These are phyloP conservation scores for Amaranthus tricolor DNA, from an alignment of 179 eudicot species.

Conservation along the genomic window DNA sequence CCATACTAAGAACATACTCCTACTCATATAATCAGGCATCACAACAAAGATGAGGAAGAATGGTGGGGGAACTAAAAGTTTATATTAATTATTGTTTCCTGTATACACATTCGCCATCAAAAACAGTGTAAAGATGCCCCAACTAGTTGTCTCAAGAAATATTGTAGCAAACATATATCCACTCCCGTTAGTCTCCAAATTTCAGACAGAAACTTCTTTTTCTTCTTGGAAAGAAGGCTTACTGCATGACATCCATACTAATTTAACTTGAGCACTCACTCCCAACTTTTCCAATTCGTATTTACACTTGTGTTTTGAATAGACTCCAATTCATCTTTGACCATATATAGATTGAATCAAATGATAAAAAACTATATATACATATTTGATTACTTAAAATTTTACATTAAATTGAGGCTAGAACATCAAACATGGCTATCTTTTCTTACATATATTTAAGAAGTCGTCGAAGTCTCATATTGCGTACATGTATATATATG, in stretches of 20 bases:
- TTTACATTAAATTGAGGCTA: too few relatives aligned
- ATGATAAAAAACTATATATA: too few relatives aligned
- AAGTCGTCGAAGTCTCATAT: too few relatives aligned
- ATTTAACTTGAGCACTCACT: not conserved
- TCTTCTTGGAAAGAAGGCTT: not conserved
- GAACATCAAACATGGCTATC: too few relatives aligned
- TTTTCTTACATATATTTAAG: too few relatives aligned
- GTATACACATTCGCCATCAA: not conserved
- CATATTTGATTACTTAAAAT: too few relatives aligned
- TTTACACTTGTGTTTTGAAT: too few relatives aligned
- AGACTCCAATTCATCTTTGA: too few relatives aligned
- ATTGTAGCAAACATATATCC: not conserved
- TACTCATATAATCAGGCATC: constrained; percentile 8
- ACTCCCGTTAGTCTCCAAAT: not conserved
- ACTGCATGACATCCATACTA: not conserved
- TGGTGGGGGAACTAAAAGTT: not conserved
- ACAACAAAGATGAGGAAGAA: not conserved
- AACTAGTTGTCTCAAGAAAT: not conserved
- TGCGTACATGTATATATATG: too few relatives aligned
- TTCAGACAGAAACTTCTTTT: not conserved
- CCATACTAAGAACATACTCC: constrained; percentile 5
- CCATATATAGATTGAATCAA: too few relatives aligned
- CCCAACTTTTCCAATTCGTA: too few relatives aligned
- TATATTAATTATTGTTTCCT: not conserved
- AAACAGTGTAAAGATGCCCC: not conserved